Evolutionary conservation across 2,329 filamentous ascomycete species (phyloP), one percentile per base, ranked within the genome.

Genomic region (Acrodontium crateriforme): DNA sequence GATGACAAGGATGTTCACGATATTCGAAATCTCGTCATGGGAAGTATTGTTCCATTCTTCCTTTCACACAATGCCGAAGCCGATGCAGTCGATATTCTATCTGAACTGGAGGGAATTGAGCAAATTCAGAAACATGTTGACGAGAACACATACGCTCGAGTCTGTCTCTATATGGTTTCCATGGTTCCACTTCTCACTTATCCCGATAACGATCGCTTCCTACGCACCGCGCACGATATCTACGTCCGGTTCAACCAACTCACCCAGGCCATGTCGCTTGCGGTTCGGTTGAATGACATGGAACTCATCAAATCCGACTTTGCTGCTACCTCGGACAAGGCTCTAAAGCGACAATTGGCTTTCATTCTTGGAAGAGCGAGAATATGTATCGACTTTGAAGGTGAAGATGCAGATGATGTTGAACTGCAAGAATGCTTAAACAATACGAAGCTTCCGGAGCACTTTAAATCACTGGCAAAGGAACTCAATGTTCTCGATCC

Each of bases 111-210:
- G 60, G 93, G 94, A 53, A 95, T 98, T 42, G 83, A 94, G 49
- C 65, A 85, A 49, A 79, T 98, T 24, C 75, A 82, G 31, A 70
- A 83, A 41, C 91, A 85, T 46, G 69, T 98, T 28, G 89, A 98
- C 54, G 78, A 91, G 54, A 78, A 95, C 59, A 95, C 85, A 15
- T 98, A 92, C 54, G 67, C 79, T 28, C 69, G 89, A 49, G 89
- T 94, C 31, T 95, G 89, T 53, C 62, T 98, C 42, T 98, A 98
- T 62, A 93, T 98, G 78, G 83, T 92, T 45, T 92, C 83, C 64
- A 95, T 95, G 81, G 89, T 98, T 42, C 92, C 89, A 50, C 71
- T 98, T 12, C 74, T 98, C 54, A 94, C 89, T 29, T 95, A 92
- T 50, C 89, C 89, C 23, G 89, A 98, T 58, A 94, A 98, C 57